phyloP scores from a whole-genome alignment of 176 grass and related monocot genomes.

The Musa schizocarpa region DNA sequence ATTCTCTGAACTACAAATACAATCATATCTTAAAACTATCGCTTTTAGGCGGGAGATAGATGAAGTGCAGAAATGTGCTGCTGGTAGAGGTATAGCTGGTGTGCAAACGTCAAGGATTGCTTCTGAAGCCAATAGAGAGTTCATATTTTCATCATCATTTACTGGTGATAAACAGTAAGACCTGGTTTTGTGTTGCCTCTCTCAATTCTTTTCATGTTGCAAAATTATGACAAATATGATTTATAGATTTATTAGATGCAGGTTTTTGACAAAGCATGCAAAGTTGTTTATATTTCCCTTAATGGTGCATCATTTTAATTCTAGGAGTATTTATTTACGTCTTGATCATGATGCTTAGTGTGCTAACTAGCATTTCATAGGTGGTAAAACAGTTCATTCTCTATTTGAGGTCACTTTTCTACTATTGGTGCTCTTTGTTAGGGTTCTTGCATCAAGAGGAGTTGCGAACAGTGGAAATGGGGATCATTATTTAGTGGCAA shows the following conservation, averaged over 20 bases:
- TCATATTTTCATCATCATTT: constrained; percentile 95
- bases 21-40: constrained; percentile 97
- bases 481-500: constrained; percentile 22
- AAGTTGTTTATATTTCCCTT: not conserved
- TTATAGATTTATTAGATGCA: not conserved
- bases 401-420: too few species aligned
- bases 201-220: not conserved
- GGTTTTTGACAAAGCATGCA: too few species aligned
- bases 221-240: not conserved
- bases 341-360: not conserved
- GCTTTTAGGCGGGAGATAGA: constrained; percentile 92
- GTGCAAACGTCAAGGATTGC: constrained; percentile 85
- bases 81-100: constrained; percentile 65
- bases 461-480: constrained; percentile 37
- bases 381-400: too few species aligned
- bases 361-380: not conserved
- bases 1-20: constrained; percentile 98
- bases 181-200: constrained; percentile 2
- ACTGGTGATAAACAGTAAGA: constrained; percentile 95
- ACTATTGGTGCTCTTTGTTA: constrained; percentile 15
- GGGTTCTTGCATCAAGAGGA: constrained; percentile 36
- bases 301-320: constrained; percentile 1
- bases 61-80: constrained; percentile 63
- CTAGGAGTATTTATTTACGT: not conserved
- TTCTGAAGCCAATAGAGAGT: constrained; percentile 95